These are phyloP conservation scores for Syzygium grande DNA, from an alignment of 345 rosid genomes.

Conservation along the genomic window DNA sequence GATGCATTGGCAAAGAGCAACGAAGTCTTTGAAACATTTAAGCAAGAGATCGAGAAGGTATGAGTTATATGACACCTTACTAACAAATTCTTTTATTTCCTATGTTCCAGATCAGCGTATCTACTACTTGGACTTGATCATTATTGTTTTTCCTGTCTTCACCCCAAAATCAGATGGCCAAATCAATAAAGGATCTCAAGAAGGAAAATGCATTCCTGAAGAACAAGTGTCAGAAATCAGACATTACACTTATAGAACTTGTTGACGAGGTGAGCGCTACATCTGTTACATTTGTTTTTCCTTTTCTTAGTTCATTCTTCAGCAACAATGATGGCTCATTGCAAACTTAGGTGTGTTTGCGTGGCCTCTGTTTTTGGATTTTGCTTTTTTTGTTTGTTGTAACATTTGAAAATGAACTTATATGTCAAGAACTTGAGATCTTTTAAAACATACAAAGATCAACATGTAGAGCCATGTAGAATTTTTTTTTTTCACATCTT, in stretches of 20 bases:
- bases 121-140: neutral
- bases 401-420: neutral
- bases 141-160: neutral
- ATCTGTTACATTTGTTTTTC: neutral
- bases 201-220: conserved; percentile 84
- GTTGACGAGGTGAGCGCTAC: conserved; percentile 67
- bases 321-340: neutral
- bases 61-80: neutral
- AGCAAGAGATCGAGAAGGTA: conserved; percentile 93
- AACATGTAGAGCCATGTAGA: neutral
- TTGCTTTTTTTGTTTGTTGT: neutral
- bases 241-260: conserved; percentile 63
- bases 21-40: conserved; percentile 88
- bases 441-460: neutral
- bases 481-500: neutral
- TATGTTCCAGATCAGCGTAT: neutral
- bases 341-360: neutral
- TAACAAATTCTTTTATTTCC: neutral
- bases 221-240: conserved; percentile 79
- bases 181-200: conserved; percentile 78
- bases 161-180: conserved; percentile 53
- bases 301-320: neutral
- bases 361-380: neutral
- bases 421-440: neutral
- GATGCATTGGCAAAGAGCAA: conserved; percentile 93